Base-by-base conservation (phyloP, 805 yeast species). In the Saturnispora zaruensis region DNA sequence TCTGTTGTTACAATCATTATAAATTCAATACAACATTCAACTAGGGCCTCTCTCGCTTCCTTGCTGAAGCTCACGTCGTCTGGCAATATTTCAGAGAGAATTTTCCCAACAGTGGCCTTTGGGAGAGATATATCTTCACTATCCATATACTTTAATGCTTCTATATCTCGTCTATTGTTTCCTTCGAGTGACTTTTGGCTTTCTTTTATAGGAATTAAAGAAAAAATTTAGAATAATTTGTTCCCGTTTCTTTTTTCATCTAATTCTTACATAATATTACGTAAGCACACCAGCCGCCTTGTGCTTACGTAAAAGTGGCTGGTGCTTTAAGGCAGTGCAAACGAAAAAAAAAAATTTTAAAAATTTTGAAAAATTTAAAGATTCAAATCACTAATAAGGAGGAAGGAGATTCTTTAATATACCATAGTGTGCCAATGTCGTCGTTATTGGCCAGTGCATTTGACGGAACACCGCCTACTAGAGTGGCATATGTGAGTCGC, bases 1-100 rank as follows among this genome's bases (percentile, higher is more conserved):
- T 89, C 96, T 3, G 96, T 87, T 9, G 96, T 85, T 41, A 91
- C 71, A 52, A 91, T 87, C 95, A 93, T 91, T 53, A 93, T 84
- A 65, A 93, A 91, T 67, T 89, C 96, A 50, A 93, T 88, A 59
- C 97, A 89, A 66, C 96, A 91, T 63, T 93, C 97, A 41, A 95
- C 91, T 42, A 93, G 78, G 41, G 96, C 93, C 61, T 91, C 98
- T 51, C 97, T 74, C 2, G 97, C 95, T 56, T 93, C 98, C 57
- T 90, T 86, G 38, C 96, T 81, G 58, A 91, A 88, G 6, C 90
- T 81, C 50, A 87, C 74, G 61, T 90, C 97, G n/a, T 79, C 70
- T 16, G 96, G 96, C 28, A 91, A 72, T 32, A 93, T 86, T 60
- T 93, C 99, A 3, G 89, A 76, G 18, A 93, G 83, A 45, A 93